Evolutionary conservation across 176 grass and related monocot species (phyloP).

Genomic region (Poa annua): DNA sequence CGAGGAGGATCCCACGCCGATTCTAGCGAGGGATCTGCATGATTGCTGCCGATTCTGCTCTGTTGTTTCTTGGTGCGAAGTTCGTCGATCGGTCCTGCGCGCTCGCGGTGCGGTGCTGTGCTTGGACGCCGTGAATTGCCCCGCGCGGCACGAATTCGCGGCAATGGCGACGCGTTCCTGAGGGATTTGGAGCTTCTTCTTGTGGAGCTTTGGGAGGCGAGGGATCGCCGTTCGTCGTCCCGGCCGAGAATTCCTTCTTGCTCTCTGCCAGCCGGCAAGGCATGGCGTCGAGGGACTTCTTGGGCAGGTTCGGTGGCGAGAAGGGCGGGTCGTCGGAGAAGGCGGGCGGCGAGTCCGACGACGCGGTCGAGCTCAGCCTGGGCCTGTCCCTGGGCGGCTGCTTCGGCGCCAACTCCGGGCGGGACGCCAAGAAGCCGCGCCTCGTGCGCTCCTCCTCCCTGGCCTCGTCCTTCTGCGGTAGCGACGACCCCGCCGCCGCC

Average conservation of each 20-base stretch:
- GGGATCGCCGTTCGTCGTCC: background rate
- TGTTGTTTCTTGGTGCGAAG: background rate
- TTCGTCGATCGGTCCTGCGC: background rate
- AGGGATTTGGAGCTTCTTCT: conserved; percentile 22
- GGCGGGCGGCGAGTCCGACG: conserved; percentile 45
- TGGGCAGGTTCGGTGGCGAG: conserved; percentile 59
- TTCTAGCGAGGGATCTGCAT: background rate
- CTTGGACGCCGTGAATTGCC: conserved; percentile 6
- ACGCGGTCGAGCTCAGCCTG: conserved; percentile 77
- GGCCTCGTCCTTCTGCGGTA: conserved; percentile 55
- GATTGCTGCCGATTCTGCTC: conserved; percentile 7
- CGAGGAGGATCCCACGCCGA: conserved; percentile 16
- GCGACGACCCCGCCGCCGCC: conserved; percentile 45
- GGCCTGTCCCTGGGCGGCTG: conserved; percentile 80
- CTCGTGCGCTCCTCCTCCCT: conserved; percentile 73
- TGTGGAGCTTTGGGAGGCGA: conserved; percentile 2
- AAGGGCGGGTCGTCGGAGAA: background rate
- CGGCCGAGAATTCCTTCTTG: conserved; percentile 19
- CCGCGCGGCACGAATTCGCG: background rate
- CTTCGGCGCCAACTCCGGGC: conserved; percentile 67
- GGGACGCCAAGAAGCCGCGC: conserved; percentile 54
- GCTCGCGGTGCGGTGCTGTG: conserved; percentile 9
- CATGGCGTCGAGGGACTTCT: conserved; percentile 68
- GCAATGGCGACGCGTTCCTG: conserved; percentile 4
- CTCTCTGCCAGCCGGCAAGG: background rate